Evolutionary conservation across 805 yeast species (phyloP).

Genomic region (Sugiyamaella qingdaonensis): DNA sequence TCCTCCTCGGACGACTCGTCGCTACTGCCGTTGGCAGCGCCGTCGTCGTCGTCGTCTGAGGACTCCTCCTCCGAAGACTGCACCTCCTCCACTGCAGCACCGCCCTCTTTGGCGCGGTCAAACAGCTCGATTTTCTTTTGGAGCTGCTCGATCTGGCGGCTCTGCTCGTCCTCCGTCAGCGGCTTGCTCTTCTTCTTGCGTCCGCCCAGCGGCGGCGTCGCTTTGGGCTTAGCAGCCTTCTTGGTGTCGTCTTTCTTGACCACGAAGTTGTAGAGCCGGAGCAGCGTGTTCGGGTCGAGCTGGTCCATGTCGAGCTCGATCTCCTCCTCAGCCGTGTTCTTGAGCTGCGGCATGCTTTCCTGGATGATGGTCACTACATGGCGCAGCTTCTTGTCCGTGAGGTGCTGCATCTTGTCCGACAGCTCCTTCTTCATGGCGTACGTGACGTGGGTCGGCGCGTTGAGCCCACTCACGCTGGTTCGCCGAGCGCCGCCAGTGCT

Average conservation of each 20-base stretch:
- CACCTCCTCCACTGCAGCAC: slow-evolving; percentile 14
- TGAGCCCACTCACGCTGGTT: slow-evolving; percentile 21
- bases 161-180: slow-evolving; percentile 61
- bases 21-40: slow-evolving; percentile 24
- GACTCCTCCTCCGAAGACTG: slow-evolving; percentile 22
- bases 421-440: slow-evolving; percentile 96
- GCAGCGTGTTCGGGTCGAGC: slow-evolving; percentile 75
- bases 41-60: slow-evolving; percentile 25
- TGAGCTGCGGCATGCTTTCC: slow-evolving; percentile 64
- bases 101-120: slow-evolving; percentile 36
- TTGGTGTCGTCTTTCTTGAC: slow-evolving; percentile 42
- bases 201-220: slow-evolving; percentile 14
- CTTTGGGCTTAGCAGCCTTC: slow-evolving; percentile 17
- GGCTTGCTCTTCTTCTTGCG: slow-evolving; percentile 50
- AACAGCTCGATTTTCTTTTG: slow-evolving; percentile 73
- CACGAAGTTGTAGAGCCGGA: slow-evolving; percentile 80
- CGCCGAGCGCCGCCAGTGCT: slow-evolving; percentile 12
- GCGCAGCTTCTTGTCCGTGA: slow-evolving; percentile 73
- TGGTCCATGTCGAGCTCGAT: slow-evolving; percentile 95
- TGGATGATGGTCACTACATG: slow-evolving; percentile 81
- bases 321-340: slow-evolving; percentile 68
- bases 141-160: slow-evolving; percentile 62
- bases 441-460: slow-evolving; percentile 48
- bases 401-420: slow-evolving; percentile 71
- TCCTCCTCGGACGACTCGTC: slow-evolving; percentile 37